phyloP scores from a whole-genome alignment of 2,329 filamentous ascomycete species.

The Sarocladium kiliense region DNA sequence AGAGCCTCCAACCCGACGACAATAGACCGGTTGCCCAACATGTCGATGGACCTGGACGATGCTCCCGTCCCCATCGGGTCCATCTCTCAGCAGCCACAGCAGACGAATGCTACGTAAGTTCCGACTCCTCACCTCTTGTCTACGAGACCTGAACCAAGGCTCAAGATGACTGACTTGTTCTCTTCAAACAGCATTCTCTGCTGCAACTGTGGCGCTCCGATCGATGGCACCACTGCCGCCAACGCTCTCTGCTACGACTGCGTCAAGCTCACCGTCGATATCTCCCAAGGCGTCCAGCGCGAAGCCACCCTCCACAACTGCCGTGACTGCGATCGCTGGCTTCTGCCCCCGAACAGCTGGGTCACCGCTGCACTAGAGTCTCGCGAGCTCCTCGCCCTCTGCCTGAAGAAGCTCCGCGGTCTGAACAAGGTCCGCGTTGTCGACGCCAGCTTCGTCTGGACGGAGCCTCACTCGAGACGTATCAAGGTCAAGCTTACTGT shows the following conservation, averaged over 20 bases:
- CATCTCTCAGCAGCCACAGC: constrained; percentile 24
- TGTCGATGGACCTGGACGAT: constrained; percentile 42
- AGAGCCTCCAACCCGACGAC: background rate
- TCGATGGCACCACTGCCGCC: constrained; percentile 81
- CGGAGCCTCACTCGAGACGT: constrained; percentile 88
- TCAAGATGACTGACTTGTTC: background rate
- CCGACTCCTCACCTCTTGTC: background rate
- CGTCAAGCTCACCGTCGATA: constrained; percentile 89
- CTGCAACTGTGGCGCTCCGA: constrained; percentile 93
- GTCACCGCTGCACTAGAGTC: constrained; percentile 80
- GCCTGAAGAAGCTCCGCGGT: constrained; percentile 80
- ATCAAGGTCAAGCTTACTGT: constrained; percentile 95
- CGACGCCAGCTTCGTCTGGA: constrained; percentile 96
- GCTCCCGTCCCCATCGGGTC: constrained; percentile 32
- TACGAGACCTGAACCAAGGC: background rate
- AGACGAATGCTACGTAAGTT: constrained; percentile 33
- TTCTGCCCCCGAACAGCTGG: constrained; percentile 83
- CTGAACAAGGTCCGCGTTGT: constrained; percentile 89
- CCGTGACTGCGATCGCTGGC: constrained; percentile 90
- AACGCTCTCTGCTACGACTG: constrained; percentile 95
- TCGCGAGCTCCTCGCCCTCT: constrained; percentile 86
- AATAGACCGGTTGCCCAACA: constrained; percentile 15
- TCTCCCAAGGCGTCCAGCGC: constrained; percentile 83
- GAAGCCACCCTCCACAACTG: constrained; percentile 89
- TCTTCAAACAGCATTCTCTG: constrained; percentile 65